Evolutionary conservation across 768 basidiomycete genomes (phyloP).

Genomic region (Leccinellum rugosiceps): DNA sequence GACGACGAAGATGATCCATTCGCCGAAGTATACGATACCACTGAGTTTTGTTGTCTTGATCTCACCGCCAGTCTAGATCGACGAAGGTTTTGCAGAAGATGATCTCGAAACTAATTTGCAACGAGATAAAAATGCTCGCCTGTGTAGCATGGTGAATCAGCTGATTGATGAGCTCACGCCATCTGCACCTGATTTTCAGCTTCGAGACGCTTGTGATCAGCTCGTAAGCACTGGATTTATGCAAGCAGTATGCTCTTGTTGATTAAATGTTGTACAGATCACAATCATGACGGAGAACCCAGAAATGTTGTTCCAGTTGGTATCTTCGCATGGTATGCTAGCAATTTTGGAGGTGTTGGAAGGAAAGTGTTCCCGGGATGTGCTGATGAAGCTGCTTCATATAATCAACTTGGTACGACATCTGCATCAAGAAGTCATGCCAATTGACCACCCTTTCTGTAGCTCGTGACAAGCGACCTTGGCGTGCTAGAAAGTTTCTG

Average conservation of each 20-base stretch:
- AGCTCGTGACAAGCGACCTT: slow-evolving; percentile 71
- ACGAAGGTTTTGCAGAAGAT: slow-evolving; percentile 89
- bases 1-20: slow-evolving; percentile 96
- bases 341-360: slow-evolving; percentile 93
- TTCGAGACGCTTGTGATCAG: slow-evolving; percentile 84
- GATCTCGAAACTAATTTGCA: slow-evolving; percentile 90
- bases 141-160: slow-evolving; percentile 77
- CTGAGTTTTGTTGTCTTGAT: neutral
- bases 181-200: slow-evolving; percentile 74
- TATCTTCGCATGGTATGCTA: slow-evolving; percentile 92
- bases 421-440: neutral
- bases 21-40: slow-evolving; percentile 60
- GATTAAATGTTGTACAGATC: slow-evolving; percentile 45
- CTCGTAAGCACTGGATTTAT: slow-evolving; percentile 49
- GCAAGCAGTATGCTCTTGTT: neutral
- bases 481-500: slow-evolving; percentile 94
- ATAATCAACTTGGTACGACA: slow-evolving; percentile 77
- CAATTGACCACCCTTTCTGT: neutral
- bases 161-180: slow-evolving; percentile 86
- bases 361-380: slow-evolving; percentile 79
- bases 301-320: slow-evolving; percentile 85
- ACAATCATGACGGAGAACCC: slow-evolving; percentile 72
- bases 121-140: slow-evolving; percentile 88
- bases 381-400: slow-evolving; percentile 79
- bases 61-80: slow-evolving; percentile 52